Base-by-base conservation (phyloP, 2,329 filamentous ascomycete species). In the Lojkania enalia region DNA sequence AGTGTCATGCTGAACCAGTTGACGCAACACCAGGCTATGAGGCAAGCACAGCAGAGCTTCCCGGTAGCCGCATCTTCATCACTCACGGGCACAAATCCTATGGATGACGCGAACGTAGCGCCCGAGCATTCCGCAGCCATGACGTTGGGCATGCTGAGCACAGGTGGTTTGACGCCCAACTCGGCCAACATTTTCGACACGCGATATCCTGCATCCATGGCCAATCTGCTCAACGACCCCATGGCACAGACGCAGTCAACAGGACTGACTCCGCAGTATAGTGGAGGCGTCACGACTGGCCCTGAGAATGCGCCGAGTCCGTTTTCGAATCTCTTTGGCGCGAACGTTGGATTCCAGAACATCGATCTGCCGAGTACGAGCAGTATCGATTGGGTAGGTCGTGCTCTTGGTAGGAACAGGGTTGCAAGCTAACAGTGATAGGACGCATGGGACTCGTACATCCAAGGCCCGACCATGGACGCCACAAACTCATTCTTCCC, bases 1-100 rank as follows among this genome's bases (percentile, higher is more conserved):
- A 84, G 84, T 16, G 84, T 96, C 39, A 90, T 97, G 81, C 73
- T 97, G 33, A 79, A 84, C 21, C 94, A 94, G 67, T 77, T 96
- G 42, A 85, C 80, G 58, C 74, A 72, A 44, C 75, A 79, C 7
- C 63, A 60, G 57, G 55, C 55, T n/a, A 43, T 51, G 13, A 52
- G 60, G 20, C 57, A 61, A 44, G 48, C 57, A 15, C 60, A 54
- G 21, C 64, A 58, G 27, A 64, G 57, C 38, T 69, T 68, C 43
- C 61, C 64, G 12, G 51, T 60, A 5, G 54, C 60, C 20, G 50
- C 63, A 0, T 31, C 44, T 18, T 54, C 66, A 4, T 41, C 57
- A 1, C 69, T 69, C 44, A 56, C 62, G 4, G 44, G 52, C 2
- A 54, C 63, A 13, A 56, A 48, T n/a, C 49, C 61, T 2, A 69